Evolutionary conservation across 225 moss, liverwort and hornwort genomes (phyloP), one percentile per base, ranked within the genome.

Genomic region (Physcomitrellopsis africana): DNA sequence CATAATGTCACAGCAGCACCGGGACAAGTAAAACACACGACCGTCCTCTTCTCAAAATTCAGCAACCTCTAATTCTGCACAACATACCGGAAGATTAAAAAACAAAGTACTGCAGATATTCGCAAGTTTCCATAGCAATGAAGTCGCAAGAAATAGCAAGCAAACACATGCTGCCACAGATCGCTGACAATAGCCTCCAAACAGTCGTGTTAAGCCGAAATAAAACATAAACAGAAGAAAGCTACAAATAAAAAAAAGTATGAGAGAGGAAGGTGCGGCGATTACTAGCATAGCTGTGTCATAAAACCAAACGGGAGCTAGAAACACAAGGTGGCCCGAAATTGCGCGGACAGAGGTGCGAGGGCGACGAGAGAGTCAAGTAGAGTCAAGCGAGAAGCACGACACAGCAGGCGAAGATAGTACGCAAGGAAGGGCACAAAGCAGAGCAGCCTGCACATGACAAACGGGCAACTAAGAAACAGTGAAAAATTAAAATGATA

Each of bases 1-100:
- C 60, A 57, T 60, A 68, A 53, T 68, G 53, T 0, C 14, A 32
- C 45, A 62, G 62, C 32, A 44, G 29, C 79, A 73, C 73, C 27
- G 67, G 65, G 49, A 37, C 11, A 65, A 65, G 68, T 11, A 49
- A 8, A 61, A 23, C 15, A 65, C 3, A 64, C 43, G 54, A 23
- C 53, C 7, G 13, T 13, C 16, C 41, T 10, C 49, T 48, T 23
- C 65, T 49, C 41, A 48, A 74, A 55, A 74, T 61, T 68, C 46
- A 53, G 61, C 45, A 45, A 45, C 20, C 20, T 37, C 24, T 16
- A 20, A 68, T 73, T 62, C 47, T 22, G 15, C 55, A 68, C n/a
- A 56, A 47, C 13, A 58, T 10, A 55, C 24, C n/a, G 26, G 3
- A 49, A 0, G 1, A 26, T 27, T 44, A 37, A 37, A 37, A 37